Evolutionary conservation across 208 protist genomes (phyloP), one percentile per base, ranked within the genome.

Genomic region (Vickermania ingenoplastis): DNA sequence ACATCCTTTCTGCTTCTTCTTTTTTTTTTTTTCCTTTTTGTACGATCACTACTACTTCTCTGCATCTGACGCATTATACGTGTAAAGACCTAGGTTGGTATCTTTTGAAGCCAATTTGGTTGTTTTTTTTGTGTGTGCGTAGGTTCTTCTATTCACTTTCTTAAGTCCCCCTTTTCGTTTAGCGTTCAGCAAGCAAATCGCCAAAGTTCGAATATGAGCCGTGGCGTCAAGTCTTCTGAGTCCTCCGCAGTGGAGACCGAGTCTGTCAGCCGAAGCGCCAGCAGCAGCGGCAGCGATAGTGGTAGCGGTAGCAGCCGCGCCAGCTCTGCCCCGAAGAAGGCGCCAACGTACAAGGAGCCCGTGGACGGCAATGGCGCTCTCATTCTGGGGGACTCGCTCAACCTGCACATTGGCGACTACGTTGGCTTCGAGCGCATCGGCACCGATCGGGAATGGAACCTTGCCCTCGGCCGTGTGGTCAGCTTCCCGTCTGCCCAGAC

Each of bases 381-480:
- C 5, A 53, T 64, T 17, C 57, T 67, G 29, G 59, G 58, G 27
- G 59, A 67, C 60, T 31, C 36, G 53, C 65, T 51, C 25, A 74
- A 81, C 49, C 61, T 85, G n/a, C 70, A 76, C 63, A 66, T 86
- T 28, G 75, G 76, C 53, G 80, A 91, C 71, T 85, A 81, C 57
- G 73, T 91, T 29, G 81, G 75, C 57, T 87, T 84, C 57, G 77
- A 87, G 74, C 77, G 75, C 57, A 70, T 85, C 53, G 57, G 63
- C 7, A 67, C 77, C 3, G 63, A 56, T 51, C 65, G 65, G 26
- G 80, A 87, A 14, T 88, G 80, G 81, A 71, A 54, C 26, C 72
- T 81, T 54, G 65, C 63, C 7, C 67, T 91, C 26, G 84, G 77
- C 53, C 84, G 77, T 58, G 75, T 91, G 5, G 28, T 85, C 27